Conservation (phyloP, 2,329 filamentous ascomycete genomes). For the Arthrocladium fulminans region DNA sequence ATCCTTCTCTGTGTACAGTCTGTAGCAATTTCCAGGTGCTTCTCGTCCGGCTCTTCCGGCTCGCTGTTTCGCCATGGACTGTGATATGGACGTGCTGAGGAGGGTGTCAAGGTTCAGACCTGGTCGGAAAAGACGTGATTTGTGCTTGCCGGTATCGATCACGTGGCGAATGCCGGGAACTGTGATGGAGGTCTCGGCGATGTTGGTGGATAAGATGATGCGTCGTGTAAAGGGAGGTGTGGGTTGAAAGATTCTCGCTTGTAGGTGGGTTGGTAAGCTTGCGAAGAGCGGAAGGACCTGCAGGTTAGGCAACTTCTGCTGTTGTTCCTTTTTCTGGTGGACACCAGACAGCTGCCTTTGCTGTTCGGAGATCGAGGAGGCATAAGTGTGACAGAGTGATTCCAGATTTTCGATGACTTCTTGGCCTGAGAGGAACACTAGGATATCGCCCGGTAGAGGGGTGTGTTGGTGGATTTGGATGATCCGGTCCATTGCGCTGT, state of each 20-base stretch:
- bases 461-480: slow-evolving; percentile 82
- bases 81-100: slow-evolving; percentile 80
- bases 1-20: slow-evolving; percentile 74
- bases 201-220: slow-evolving; percentile 87
- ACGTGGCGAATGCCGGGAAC: slow-evolving; percentile 88
- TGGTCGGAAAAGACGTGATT: slow-evolving; percentile 83
- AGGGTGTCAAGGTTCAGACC: slow-evolving; percentile 82
- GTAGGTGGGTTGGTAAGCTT: slow-evolving; percentile 74
- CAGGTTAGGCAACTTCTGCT: slow-evolving; percentile 32
- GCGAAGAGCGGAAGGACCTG: slow-evolving; percentile 76
- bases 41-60: slow-evolving; percentile 90
- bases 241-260: slow-evolving; percentile 76
- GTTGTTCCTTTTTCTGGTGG: not conserved
- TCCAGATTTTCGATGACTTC: slow-evolving; percentile 83
- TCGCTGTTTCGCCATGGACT: slow-evolving; percentile 85
- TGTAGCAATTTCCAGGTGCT: slow-evolving; percentile 77
- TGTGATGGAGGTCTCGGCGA: slow-evolving; percentile 96
- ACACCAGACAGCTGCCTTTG: no score
- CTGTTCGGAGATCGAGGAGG: slow-evolving; percentile 52
- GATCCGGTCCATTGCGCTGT: slow-evolving; percentile 69
- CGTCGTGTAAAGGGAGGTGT: slow-evolving; percentile 69
- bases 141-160: slow-evolving; percentile 86
- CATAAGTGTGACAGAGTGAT: slow-evolving; percentile 71
- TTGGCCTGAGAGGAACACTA: slow-evolving; percentile 87
- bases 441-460: slow-evolving; percentile 83